Base-by-base conservation (phyloP, 352 stramenopile genomes). In the Globisporangium paddicum region DNA sequence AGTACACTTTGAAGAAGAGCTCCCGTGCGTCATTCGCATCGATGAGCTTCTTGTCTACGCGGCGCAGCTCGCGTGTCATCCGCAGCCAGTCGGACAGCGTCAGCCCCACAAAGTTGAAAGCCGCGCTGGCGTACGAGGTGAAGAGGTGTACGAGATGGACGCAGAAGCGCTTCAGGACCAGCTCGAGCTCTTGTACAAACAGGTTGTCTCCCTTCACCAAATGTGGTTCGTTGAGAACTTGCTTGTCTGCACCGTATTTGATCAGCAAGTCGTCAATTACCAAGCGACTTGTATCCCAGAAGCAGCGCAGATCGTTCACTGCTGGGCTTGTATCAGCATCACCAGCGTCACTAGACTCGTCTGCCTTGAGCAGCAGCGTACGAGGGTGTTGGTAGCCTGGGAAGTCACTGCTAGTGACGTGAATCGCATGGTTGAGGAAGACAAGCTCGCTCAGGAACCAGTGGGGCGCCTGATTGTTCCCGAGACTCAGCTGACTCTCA, bases 371-470 rank as follows among this genome's bases (percentile, higher is more conserved):
- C 32, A 48, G 34, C 26, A 30, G 26, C 25, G 35, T 21, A 11
- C 6, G 4, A 1, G 18, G 53, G 3, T 50, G 34, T 11, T 32
- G 19, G 26, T 59, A 59, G 3, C 49, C 50, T 30, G 32, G 21
- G 10, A 64, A 46, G 4, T 58, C 34, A 11, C 21, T 46, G 2
- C 13, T 21, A 0, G 67, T 30, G 3, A 55, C 48, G n/a, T 42
- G 35, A 5, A 89, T 50, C 2, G 68, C 68, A 44, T 71, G 64
- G 26, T 78, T 74, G 3, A 79, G 30, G 13, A 79, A 67, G 47
- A 70, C 77, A 16, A 80, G 60, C 41, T 87, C 79, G 1, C 72
- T 76, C 23, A 85, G 48, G 35, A 71, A 81, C 32, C 64, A 79
- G 11, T 64, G 38, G 10, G 60, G 34, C 7, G 28, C n/a, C 13